Evolutionary conservation across 2,329 filamentous ascomycete species (phyloP).

Genomic region (Chaetomium globosum): DNA sequence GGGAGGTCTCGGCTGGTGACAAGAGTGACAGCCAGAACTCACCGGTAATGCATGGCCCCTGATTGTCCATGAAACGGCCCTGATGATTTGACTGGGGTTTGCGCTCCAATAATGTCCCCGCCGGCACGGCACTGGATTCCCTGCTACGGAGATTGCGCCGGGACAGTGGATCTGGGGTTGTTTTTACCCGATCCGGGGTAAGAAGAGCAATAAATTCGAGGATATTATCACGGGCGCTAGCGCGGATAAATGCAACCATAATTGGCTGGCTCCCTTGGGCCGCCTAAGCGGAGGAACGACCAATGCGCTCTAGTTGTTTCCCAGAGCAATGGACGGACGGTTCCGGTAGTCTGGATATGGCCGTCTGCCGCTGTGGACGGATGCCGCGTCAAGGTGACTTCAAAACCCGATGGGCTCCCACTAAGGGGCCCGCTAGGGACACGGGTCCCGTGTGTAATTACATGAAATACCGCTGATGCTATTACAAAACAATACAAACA

Average conservation of each 20-base stretch:
- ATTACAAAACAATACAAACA: too few relatives aligned
- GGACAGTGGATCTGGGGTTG: slow-evolving; percentile 19
- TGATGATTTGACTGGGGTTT: neutral
- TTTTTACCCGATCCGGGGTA: slow-evolving; percentile 37
- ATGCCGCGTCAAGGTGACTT: neutral
- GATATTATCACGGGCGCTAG: slow-evolving; percentile 28
- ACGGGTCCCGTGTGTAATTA: too few relatives aligned
- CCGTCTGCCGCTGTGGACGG: neutral
- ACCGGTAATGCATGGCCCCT: slow-evolving; percentile 3
- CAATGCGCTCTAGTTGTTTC: too few relatives aligned
- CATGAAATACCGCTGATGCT: too few relatives aligned
- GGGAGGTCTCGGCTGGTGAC: neutral
- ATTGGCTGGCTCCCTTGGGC: neutral
- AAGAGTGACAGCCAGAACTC: neutral
- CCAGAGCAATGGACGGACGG: neutral
- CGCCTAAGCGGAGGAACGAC: neutral
- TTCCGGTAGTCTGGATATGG: slow-evolving; percentile 6
- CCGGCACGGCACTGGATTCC: slow-evolving; percentile 15
- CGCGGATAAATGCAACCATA: slow-evolving; percentile 34
- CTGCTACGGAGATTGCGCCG: slow-evolving; percentile 1
- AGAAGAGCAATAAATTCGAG: slow-evolving; percentile 31
- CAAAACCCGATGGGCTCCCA: too few relatives aligned
- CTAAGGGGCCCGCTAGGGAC: too few relatives aligned
- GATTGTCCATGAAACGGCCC: slow-evolving; percentile 2
- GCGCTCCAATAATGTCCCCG: slow-evolving; percentile 12